These are phyloP conservation scores for Penicillium bovifimosum DNA, from an alignment of 495 filamentous ascomycete genomes.

Conservation along the genomic window DNA sequence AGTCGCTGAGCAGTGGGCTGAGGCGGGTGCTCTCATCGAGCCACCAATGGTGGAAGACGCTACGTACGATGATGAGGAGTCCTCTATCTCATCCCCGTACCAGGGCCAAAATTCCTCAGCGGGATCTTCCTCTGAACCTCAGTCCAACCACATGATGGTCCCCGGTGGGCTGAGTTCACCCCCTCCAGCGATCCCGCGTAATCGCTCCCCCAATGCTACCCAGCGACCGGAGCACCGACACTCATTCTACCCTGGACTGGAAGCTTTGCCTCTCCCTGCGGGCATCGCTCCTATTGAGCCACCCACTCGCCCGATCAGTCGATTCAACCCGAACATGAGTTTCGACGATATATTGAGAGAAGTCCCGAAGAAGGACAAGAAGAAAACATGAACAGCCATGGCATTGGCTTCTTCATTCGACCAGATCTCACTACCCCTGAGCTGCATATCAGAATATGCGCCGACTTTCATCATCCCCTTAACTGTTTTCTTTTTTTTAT, in stretches of 20 bases:
- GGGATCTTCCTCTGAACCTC: constrained; percentile 32
- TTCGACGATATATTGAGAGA: constrained; percentile 50
- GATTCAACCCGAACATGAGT: constrained; percentile 48
- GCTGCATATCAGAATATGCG: not conserved
- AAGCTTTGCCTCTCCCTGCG: constrained; percentile 47
- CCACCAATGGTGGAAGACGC: constrained; percentile 38
- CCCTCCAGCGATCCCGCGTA: constrained; percentile 40
- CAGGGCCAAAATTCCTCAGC: constrained; percentile 40
- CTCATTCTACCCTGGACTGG: constrained; percentile 46
- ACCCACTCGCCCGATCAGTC: constrained; percentile 34
- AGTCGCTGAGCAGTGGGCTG: constrained; percentile 69
- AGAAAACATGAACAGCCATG: constrained; percentile 33
- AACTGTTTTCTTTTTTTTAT: constrained; percentile 9
- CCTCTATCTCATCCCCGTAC: constrained; percentile 42
- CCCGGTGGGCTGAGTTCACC: constrained; percentile 29
- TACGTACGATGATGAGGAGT: constrained; percentile 35
- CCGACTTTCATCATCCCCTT: not conserved
- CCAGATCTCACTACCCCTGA: not conserved
- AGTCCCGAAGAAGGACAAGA: constrained; percentile 37
- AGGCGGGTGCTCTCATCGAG: constrained; percentile 34
- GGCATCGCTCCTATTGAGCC: constrained; percentile 46
- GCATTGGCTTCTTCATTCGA: constrained; percentile 7
- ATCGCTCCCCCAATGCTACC: constrained; percentile 34
- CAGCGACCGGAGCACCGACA: constrained; percentile 32
- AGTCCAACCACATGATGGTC: constrained; percentile 23